Evolutionary conservation across 495 filamentous ascomycete genomes (phyloP), one percentile per base, ranked within the genome.

Genomic region (Penicillium taxi): DNA sequence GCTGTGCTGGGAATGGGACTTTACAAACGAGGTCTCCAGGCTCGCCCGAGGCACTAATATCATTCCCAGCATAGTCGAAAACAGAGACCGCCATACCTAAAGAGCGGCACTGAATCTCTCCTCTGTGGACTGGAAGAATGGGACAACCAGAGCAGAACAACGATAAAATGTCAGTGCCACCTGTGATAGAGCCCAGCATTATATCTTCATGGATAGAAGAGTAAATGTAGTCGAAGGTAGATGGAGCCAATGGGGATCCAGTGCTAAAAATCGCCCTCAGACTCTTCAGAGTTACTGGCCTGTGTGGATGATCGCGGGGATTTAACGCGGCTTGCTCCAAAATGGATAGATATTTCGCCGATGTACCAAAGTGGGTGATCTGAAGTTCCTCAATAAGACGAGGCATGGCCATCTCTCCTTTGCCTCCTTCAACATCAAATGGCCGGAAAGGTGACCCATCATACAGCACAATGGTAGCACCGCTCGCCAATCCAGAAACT

Each of bases 101-200:
- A 12, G 84, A 87, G 11, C 80, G 75, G 37, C 81, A 86, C 65
- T 98, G 91, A 32, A 98, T 87, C 50, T 98, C 87, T 23, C 91
- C 90, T 16, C 71, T 69, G 52, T 84, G 74, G 17, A 98, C 89
- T 1, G 91, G 87, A n/a, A 84, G 66, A 2, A 96, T 74, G 0
- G 86, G 86, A 34, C 81, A 88, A 0, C 87, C 81, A 0, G 82
- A 82, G 40, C 87, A 88, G 56, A 96, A 98, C 23, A 95, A 72
- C 0, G 88, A 95, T 42, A 96, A 80, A 48, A 98, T 96, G 58
- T 95, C 88, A 2, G 88, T 95, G 19, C 88, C 86, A 23, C 86
- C 86, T 1, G 84, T 90, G 47, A 93, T 90, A 39, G 83, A 88
- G 35, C 76, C 84, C 12, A 94, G 69, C 60, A 89, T 85, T 40